Evolutionary conservation across 2,329 filamentous ascomycete genomes (phyloP).

Genomic region (Sarocladium kiliense): DNA sequence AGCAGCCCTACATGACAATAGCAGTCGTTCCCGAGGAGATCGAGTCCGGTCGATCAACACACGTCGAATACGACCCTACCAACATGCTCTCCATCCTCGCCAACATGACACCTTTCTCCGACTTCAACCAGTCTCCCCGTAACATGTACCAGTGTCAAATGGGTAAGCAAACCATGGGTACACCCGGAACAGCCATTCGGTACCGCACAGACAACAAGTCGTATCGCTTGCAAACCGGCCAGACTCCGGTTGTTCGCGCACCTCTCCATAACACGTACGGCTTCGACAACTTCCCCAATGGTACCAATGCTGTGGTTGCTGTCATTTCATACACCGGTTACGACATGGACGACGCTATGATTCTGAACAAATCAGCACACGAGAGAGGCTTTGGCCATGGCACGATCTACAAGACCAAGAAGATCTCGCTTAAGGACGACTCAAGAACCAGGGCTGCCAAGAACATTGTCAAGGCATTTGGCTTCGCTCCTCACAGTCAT

Average conservation of each 20-base stretch:
- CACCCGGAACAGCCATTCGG: constrained; percentile 75
- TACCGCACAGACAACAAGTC: constrained; percentile 97
- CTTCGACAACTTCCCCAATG: constrained; percentile 97
- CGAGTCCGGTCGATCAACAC: constrained; percentile 80
- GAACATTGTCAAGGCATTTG: constrained; percentile 77
- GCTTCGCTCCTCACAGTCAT: constrained; percentile 75
- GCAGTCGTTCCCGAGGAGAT: constrained; percentile 86
- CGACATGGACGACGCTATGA: constrained; percentile 99
- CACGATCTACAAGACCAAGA: constrained; percentile 97
- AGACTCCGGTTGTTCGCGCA: constrained; percentile 88
- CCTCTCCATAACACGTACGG: constrained; percentile 95
- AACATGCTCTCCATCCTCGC: constrained; percentile 97
- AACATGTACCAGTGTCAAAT: constrained; percentile 99
- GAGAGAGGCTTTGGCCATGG: constrained; percentile 94
- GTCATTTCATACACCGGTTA: constrained; percentile 99
- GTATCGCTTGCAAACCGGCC: constrained; percentile 90
- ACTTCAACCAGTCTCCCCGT: constrained; percentile 96
- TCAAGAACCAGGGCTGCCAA: constrained; percentile 60
- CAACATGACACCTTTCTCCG: constrained; percentile 98
- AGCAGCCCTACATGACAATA: constrained; percentile 98
- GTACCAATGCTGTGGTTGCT: constrained; percentile 89
- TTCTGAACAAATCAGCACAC: constrained; percentile 94
- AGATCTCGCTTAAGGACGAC: constrained; percentile 80
- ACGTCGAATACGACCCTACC: constrained; percentile 90
- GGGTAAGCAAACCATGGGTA: constrained; percentile 99